Evolutionary conservation across 2,329 filamentous ascomycete genomes (phyloP), one percentile per base, ranked within the genome.

Genomic region (Aspergillus sp.): DNA sequence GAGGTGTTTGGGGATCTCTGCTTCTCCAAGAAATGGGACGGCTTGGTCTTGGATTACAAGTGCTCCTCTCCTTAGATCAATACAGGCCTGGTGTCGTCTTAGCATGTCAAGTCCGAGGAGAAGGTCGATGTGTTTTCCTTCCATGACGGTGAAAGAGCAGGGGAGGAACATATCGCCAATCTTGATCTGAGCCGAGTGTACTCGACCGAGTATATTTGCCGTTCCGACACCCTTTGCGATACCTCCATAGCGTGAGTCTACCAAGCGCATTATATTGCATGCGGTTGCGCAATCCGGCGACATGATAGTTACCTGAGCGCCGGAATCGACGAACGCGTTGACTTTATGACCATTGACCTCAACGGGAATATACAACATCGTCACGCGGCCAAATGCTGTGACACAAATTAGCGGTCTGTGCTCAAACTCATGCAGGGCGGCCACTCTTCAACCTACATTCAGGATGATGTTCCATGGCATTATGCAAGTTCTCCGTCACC

Each of bases 131-230:
- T 91, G 87, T 76, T 98, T 99, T 63, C 95, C 95, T 78, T 99
- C 95, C 95, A 99, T 99, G 70, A 99, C 95, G 3, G 95, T 99
- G 74, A 99, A 99, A 58, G 92, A 95, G 78, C 93, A 98, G 3
- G 93, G 89, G 65, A 99, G 81, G 71, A 91, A 92, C 61, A 93
- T 85, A 42, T 84, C 86, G 53, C 93, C 95, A 65, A 99, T 95
- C 75, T 91, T 93, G 75, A 99, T 96, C 74, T 93, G 91, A 9
- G 95, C 95, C 20, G 91, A 91, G 74, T 99, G 95, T 3, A 99
- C 95, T 52, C 95, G 90, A 32, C 95, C 95, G 18, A 99, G 87
- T 66, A 99, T 98, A 57, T 88, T 89, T 22, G 95, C 95, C 1
- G 95, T 98, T 53, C 95, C 95, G 3, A 99, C 95, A 62, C 95